Evolutionary conservation across 768 basidiomycete genomes (phyloP).

Genomic region (Phallus indusiatus): DNA sequence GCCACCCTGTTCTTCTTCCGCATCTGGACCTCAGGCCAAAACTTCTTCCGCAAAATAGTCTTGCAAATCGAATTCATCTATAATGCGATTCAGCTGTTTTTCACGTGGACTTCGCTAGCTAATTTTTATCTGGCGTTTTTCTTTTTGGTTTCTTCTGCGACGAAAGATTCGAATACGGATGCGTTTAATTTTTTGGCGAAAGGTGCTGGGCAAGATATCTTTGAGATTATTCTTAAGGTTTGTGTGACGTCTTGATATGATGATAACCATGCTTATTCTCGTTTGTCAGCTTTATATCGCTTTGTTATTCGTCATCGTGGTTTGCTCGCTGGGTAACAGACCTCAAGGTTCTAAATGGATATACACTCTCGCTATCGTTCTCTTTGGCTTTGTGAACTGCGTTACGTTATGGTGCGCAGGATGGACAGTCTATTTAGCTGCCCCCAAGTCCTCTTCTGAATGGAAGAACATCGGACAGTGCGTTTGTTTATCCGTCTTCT

Average conservation of each 20-base stretch:
- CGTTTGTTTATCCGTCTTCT: conserved; percentile 21
- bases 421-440: conserved; percentile 81
- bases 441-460: conserved; percentile 61
- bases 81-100: conserved; percentile 79
- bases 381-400: conserved; percentile 70
- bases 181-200: conserved; percentile 77
- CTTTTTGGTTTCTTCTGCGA: conserved; percentile 81
- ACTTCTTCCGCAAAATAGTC: conserved; percentile 70
- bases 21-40: conserved; percentile 90
- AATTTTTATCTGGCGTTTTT: conserved; percentile 94
- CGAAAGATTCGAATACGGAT: conserved; percentile 39
- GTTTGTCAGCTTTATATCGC: conserved; percentile 70
- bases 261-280: too few species aligned
- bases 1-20: conserved; percentile 83
- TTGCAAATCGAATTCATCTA: conserved; percentile 85
- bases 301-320: conserved; percentile 69
- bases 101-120: conserved; percentile 90
- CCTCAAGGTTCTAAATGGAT: conserved; percentile 88
- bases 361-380: conserved; percentile 63
- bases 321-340: conserved; percentile 87
- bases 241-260: too few species aligned
- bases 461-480: conserved; percentile 71
- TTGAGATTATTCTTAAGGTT: conserved; percentile 69
- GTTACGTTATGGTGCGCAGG: conserved; percentile 85
- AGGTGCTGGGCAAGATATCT: conserved; percentile 62